Base-by-base conservation (phyloP, 164 flowering plant species). In the Aristolochia fimbriata region DNA sequence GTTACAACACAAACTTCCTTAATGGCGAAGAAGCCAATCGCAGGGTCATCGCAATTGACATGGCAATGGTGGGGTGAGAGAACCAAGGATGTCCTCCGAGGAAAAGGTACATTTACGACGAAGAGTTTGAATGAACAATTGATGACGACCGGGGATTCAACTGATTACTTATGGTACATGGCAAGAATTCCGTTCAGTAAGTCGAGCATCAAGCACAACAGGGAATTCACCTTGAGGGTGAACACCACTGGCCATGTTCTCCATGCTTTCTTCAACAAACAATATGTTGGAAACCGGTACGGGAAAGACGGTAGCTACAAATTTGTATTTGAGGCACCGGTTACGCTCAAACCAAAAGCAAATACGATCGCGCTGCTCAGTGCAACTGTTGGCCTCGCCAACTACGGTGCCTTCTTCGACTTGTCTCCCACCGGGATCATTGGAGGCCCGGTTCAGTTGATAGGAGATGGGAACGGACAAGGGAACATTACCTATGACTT, bases 161-260 rank as follows among this genome's bases (percentile, higher is more conserved):
- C 82, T 66, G 96, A 91, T 51, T 91, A 91, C 63, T 51, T 91
- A 24, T 89, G 91, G 91, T 89, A 86, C 74, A 84, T 79, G 80
- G 83, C 91, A 15, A 81, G 75, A 90, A 7, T 88, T 71, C 58
- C 47, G 16, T n/a, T 19, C 8, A 50, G 21, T 15, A 48, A 48
- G 19, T 17, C 2, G 0, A 50, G 20, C 20, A 50, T n/a, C 53
- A 50, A 50, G 53, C 53, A 50, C 53, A 22, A 22, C 20, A 50
- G 53, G 53, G 12, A 81, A 11, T 73, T 77, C 80, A 74, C 62
- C 0, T 58, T 89, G 0, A 63, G 76, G 12, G 81, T 87, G 2
- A 80, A 87, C 48, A 70, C 65, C 1, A 82, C 71, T 9, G 95
- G 95, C 1, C 86, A 81, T 15, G 63, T 81, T 1, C 71, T 86